A percentile compares a stretch with the other conserved stretches of the same genome.
Conservation (phyloP, 1,284 basidiomycete genomes). For the Naganishia liquefaciens region DNA sequence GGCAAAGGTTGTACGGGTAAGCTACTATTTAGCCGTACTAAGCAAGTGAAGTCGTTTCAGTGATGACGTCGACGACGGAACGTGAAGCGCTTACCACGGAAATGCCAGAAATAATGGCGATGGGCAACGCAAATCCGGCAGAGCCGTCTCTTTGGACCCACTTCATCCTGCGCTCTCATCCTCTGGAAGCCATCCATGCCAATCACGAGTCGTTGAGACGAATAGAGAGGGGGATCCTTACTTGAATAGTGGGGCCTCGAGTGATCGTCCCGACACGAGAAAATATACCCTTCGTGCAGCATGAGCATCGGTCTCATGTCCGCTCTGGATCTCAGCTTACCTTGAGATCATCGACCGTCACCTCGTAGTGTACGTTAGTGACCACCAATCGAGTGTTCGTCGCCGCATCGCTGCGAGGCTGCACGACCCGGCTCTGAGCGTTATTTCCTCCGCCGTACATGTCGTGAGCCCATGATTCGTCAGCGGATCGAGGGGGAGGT, state of each 20-base stretch:
- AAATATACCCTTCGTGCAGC: conserved; percentile 71
- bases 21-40: conserved; percentile 51
- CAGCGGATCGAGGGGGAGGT: conserved; percentile 50
- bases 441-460: conserved; percentile 46
- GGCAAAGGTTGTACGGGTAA: conserved; percentile 29
- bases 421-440: conserved; percentile 45
- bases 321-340: conserved; percentile 58
- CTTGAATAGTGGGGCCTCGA: conserved; percentile 89
- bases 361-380: conserved; percentile 89
- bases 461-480: conserved; percentile 54
- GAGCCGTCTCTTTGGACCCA: conserved; percentile 29
- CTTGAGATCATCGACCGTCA: conserved; percentile 81
- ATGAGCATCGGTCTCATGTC: conserved; percentile 1
- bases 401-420: conserved; percentile 36
- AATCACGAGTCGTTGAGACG: conserved; percentile 35
- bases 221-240: conserved; percentile 55
- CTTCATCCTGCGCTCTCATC: conserved; percentile 21
- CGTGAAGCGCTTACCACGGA: conserved; percentile 56
- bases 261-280: conserved; percentile 87
- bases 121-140: conserved; percentile 30
- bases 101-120: conserved; percentile 63
- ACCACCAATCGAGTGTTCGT: conserved; percentile 69
- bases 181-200: not conserved
- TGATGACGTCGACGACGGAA: not conserved
- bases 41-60: not conserved